A percentile compares a stretch with the other conserved stretches of the same genome.
Conservation (phyloP, 2,329 filamentous ascomycete species). For the Stemphylium beticola region DNA sequence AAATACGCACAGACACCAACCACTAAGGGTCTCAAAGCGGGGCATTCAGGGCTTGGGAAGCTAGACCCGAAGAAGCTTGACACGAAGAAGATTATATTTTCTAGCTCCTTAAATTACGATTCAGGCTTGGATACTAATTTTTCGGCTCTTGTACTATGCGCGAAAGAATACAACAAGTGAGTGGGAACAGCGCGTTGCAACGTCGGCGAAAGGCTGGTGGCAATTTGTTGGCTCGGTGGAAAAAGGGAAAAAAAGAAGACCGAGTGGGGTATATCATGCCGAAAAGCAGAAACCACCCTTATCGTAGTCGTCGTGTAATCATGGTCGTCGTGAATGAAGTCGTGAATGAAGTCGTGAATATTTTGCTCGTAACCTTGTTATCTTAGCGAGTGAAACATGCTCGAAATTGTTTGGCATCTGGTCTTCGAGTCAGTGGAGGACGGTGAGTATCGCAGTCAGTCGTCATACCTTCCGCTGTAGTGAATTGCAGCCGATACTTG, state of each 20-base stretch:
- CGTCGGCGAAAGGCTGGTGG: constrained; percentile 2
- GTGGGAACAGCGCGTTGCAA: neutral
- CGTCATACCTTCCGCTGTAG: constrained; percentile 37
- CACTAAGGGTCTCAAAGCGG: constrained; percentile 14
- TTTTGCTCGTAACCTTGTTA: constrained; percentile 20
- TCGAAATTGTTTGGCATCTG: constrained; percentile 40
- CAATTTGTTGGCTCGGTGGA: constrained; percentile 13
- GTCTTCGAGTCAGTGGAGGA: neutral
- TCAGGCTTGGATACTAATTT: neutral
- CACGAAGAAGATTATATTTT: constrained; percentile 6
- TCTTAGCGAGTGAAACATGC: constrained; percentile 30
- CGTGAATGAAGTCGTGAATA: constrained; percentile 33
- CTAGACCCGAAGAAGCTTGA: constrained; percentile 10
- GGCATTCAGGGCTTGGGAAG: constrained; percentile 9
- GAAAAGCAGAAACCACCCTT: constrained; percentile 38
- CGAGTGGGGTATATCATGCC: constrained; percentile 44
- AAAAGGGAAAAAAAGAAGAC: constrained; percentile 5
- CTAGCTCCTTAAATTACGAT: neutral
- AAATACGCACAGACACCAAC: constrained; percentile 23
- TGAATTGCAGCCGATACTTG: constrained; percentile 45
- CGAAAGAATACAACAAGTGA: neutral
- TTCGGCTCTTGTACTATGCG: neutral
- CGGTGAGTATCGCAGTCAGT: too few relatives aligned
- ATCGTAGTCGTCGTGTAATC: constrained; percentile 25
- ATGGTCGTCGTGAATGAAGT: constrained; percentile 18